These are phyloP conservation scores for Babesia gibsoni DNA, from an alignment of 169 alveolate species.

Conservation along the genomic window DNA sequence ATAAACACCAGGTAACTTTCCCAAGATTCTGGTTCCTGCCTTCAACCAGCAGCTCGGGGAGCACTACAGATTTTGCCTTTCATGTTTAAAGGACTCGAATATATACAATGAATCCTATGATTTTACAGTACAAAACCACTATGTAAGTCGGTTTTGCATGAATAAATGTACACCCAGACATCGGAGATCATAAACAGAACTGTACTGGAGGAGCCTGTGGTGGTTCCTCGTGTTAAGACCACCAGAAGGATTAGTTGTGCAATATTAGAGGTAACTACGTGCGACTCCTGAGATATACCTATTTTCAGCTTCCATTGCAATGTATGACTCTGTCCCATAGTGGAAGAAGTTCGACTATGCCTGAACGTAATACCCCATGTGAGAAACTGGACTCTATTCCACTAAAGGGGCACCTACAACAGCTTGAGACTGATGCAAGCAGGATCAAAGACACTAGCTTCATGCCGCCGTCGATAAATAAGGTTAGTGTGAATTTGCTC, in stretches of 20 bases:
- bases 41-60: conserved; percentile 1
- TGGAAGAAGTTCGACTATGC: background rate
- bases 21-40: background rate
- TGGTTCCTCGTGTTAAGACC: background rate
- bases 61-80: conserved; percentile 11
- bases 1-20: background rate
- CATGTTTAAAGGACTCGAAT: background rate
- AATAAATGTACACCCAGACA: too few relatives aligned
- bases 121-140: background rate
- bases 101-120: background rate
- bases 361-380: background rate
- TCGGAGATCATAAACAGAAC: too few relatives aligned
- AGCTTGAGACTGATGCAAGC: background rate
- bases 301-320: background rate
- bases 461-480: conserved; percentile 18
- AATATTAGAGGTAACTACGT: background rate
- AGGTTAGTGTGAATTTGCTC: background rate
- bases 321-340: background rate
- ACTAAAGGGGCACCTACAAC: background rate
- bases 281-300: background rate
- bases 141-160: background rate
- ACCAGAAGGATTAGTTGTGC: conserved; percentile 5
- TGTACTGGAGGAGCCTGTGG: too few relatives aligned
- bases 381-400: background rate
- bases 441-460: background rate